Evolutionary conservation across 1,139 yeast species (phyloP).

Genomic region (Diutina neorugosa): DNA sequence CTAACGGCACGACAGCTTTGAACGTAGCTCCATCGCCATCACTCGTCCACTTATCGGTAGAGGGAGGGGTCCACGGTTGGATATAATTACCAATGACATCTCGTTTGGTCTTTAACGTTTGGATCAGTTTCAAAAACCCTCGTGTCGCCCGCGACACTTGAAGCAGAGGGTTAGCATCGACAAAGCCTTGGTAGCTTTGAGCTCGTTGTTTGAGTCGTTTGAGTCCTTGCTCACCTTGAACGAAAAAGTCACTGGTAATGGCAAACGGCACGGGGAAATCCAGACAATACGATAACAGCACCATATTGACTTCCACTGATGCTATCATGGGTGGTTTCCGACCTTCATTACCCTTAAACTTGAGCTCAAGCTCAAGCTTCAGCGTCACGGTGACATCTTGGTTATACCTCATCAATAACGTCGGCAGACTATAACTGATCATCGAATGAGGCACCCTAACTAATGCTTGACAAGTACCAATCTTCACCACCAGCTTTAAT

Average conservation of each 20-base stretch:
- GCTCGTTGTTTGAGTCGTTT: not conserved
- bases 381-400: not conserved
- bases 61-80: constrained; percentile 16
- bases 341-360: not conserved
- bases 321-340: constrained; percentile 21
- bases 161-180: not conserved
- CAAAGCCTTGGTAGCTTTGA: not conserved
- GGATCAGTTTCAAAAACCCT: not conserved
- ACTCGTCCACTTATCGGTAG: constrained; percentile 11
- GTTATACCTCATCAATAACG: not conserved
- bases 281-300: constrained; percentile 30
- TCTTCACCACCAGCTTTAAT: not conserved
- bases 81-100: constrained; percentile 30
- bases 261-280: constrained; percentile 32
- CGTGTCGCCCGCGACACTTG: constrained; percentile 2
- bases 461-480: not conserved
- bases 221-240: constrained; percentile 6
- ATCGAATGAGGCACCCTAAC: not conserved
- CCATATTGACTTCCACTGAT: constrained; percentile 24
- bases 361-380: not conserved
- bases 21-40: constrained; percentile 5
- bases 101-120: constrained; percentile 14
- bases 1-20: constrained; percentile 19
- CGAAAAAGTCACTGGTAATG: constrained; percentile 31
- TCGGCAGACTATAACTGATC: not conserved